Evolutionary conservation across 177 flowering plant species (phyloP).

Genomic region (Vitis hybrid): DNA sequence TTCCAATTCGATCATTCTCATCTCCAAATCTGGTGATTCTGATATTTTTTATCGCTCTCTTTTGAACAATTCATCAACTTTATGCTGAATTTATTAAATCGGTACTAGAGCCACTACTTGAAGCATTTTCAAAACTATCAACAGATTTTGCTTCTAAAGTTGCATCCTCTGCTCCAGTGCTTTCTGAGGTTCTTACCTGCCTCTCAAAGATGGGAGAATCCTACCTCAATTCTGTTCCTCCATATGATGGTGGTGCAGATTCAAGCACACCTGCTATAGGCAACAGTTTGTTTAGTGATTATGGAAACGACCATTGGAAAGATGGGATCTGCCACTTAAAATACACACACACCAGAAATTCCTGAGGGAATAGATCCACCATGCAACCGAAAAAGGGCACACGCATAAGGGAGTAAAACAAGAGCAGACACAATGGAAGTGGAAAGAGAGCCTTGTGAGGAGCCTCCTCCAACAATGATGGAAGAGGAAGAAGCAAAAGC

Average conservation of each 20-base stretch:
- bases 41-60: not conserved
- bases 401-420: too few relatives aligned
- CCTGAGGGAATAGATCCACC: too few relatives aligned
- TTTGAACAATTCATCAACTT: conserved; percentile 1
- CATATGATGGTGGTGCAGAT: conserved; percentile 16
- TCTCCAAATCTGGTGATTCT: not conserved
- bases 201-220: conserved; percentile 38
- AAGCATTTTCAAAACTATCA: conserved; percentile 40
- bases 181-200: conserved; percentile 46
- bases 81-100: conserved; percentile 39
- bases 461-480: not conserved
- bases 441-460: too few relatives aligned
- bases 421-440: too few relatives aligned
- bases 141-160: conserved; percentile 38
- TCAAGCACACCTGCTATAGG: conserved; percentile 1
- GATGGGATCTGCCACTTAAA: too few relatives aligned
- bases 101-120: conserved; percentile 57
- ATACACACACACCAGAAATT: too few relatives aligned
- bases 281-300: too few relatives aligned
- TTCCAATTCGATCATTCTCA: not conserved
- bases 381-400: too few relatives aligned
- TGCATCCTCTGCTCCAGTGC: conserved; percentile 35
- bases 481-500: conserved; percentile 6
- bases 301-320: too few relatives aligned
- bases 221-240: conserved; percentile 19